phyloP scores from a whole-genome alignment of 2,329 filamentous ascomycete species.

The Botrytis elliptica region DNA sequence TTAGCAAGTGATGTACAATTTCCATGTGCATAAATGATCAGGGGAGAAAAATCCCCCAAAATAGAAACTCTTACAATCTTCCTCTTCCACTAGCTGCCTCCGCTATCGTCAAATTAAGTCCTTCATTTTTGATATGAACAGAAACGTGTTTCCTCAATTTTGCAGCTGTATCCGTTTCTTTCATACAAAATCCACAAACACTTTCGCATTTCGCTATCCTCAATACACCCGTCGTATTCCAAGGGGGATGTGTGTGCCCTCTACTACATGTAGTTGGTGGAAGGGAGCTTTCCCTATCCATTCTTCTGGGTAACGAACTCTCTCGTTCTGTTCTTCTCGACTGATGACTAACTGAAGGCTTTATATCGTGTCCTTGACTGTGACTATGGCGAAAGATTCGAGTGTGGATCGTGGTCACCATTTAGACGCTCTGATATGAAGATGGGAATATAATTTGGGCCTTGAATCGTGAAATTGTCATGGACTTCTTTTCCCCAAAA shows the following conservation, averaged over 20 bases:
- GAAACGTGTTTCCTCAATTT: constrained; percentile 38
- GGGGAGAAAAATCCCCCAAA: neutral
- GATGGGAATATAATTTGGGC: neutral
- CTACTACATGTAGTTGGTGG: constrained; percentile 34
- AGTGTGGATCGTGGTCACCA: constrained; percentile 17
- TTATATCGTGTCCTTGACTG: constrained; percentile 10
- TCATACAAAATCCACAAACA: constrained; percentile 37
- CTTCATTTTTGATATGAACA: constrained; percentile 37
- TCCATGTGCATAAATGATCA: neutral
- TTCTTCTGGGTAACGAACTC: constrained; percentile 12
- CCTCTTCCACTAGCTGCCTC: constrained; percentile 35
- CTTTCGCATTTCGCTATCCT: constrained; percentile 36
- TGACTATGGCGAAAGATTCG: constrained; percentile 15
- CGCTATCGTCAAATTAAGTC: constrained; percentile 33
- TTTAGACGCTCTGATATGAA: neutral
- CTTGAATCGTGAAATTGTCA: neutral
- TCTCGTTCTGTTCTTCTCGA: constrained; percentile 10
- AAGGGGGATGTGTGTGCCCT: constrained; percentile 36
- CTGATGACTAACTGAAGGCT: neutral
- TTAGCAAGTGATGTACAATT: constrained; percentile 2
- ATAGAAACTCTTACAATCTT: constrained; percentile 30
- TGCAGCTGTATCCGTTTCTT: constrained; percentile 37
- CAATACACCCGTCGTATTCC: constrained; percentile 35
- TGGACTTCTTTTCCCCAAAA: neutral
- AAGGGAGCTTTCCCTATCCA: constrained; percentile 23